Percentiles rank a stretch among this genome's conserved stretches.
Evolutionary conservation across 805 yeast genomes (phyloP).

Genomic region (Yamadazyma kitorensis): DNA sequence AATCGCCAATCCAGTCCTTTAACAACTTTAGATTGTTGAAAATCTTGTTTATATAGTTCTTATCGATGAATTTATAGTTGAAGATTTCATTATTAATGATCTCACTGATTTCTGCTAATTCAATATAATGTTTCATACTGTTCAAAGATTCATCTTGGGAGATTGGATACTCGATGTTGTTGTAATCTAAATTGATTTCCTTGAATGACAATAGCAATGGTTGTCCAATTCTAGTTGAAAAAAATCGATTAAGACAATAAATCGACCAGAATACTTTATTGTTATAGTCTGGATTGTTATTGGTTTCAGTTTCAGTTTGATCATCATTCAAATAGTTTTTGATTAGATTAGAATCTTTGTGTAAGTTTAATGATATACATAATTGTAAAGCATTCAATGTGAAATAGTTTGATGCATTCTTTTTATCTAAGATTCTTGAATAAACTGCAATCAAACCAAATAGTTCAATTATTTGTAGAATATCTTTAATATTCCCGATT

Average conservation of each 20-base stretch:
- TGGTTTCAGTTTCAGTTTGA: conserved; percentile 3
- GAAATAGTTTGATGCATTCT: conserved; percentile 22
- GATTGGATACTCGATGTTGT: background rate
- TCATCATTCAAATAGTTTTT: conserved; percentile 2
- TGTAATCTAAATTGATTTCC: conserved; percentile 15
- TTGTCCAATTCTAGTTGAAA: conserved; percentile 23
- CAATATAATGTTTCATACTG: conserved; percentile 18
- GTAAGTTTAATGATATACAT: conserved; percentile 24
- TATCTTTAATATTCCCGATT: conserved; percentile 9
- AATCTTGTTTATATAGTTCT: conserved; percentile 15
- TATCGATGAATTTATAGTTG: conserved; percentile 15
- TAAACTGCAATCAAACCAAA: conserved; percentile 23
- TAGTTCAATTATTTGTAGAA: conserved; percentile 22
- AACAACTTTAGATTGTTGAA: conserved; percentile 15
- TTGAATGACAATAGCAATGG: conserved; percentile 19
- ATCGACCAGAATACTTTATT: conserved; percentile 24
- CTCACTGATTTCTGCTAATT: conserved; percentile 24
- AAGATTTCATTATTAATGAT: conserved; percentile 21
- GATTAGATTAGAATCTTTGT: conserved; percentile 14
- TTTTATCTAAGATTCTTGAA: conserved; percentile 24
- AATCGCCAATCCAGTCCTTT: conserved; percentile 19
- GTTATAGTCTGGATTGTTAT: conserved; percentile 6
- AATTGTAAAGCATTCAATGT: conserved; percentile 24
- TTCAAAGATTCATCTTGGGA: conserved; percentile 10
- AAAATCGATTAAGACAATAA: conserved; percentile 25